These are phyloP conservation scores for Ambrosiella beaveri DNA, from an alignment of 2,329 filamentous ascomycete genomes.

Conservation along the genomic window DNA sequence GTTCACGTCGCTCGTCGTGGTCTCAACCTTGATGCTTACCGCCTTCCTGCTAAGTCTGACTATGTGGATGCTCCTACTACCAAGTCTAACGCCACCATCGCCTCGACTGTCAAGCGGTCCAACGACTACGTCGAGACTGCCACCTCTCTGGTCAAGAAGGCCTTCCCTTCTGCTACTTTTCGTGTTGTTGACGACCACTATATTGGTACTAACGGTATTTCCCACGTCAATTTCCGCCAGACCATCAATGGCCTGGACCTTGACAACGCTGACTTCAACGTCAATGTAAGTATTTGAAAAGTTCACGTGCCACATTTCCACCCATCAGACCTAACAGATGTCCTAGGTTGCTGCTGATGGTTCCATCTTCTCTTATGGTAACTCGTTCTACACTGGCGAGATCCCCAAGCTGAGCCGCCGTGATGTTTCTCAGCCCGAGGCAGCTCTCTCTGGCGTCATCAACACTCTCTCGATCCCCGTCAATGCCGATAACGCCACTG, in stretches of 20 bases:
- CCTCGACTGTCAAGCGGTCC: conserved; percentile 14
- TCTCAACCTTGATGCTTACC: conserved; percentile 20
- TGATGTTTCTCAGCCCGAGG: conserved; percentile 25
- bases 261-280: conserved; percentile 43
- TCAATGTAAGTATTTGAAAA: conserved; percentile 31
- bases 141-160: conserved; percentile 25
- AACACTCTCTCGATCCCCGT: conserved; percentile 21
- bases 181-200: conserved; percentile 36
- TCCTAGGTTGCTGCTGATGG: conserved; percentile 32
- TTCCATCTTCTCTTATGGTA: conserved; percentile 39
- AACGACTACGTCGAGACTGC: conserved; percentile 26
- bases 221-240: conserved; percentile 43
- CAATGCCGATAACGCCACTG: conserved; percentile 17
- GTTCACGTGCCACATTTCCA: background rate
- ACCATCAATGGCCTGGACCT: conserved; percentile 39
- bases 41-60: conserved; percentile 18
- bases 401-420: conserved; percentile 25
- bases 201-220: conserved; percentile 35
- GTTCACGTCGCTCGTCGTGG: conserved; percentile 17
- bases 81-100: conserved; percentile 13
- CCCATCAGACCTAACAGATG: background rate
- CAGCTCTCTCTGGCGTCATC: conserved; percentile 26
- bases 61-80: conserved; percentile 19
- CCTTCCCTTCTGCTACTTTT: conserved; percentile 25
- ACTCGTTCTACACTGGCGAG: conserved; percentile 28